Evolutionary conservation across 345 rosid species (phyloP).

Genomic region (Pugionium cornutum): DNA sequence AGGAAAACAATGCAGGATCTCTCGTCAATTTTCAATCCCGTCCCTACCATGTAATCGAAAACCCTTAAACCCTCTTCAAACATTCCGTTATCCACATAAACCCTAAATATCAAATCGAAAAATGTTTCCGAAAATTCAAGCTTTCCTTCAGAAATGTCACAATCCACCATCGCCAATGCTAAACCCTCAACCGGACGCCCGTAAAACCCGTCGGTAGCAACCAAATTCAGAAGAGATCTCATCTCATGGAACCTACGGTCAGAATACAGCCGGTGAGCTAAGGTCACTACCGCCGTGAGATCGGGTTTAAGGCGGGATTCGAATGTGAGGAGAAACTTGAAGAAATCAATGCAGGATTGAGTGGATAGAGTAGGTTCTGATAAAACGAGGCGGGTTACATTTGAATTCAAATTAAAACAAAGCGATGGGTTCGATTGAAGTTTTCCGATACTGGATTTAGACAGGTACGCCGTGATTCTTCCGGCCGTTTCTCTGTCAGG

Average conservation of each 20-base stretch:
- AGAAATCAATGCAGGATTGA: conserved; percentile 55
- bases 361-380: conserved; percentile 54
- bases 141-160: conserved; percentile 34
- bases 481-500: conserved; percentile 35
- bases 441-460: conserved; percentile 42
- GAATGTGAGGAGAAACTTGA: conserved; percentile 48
- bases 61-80: conserved; percentile 57
- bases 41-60: conserved; percentile 58
- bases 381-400: conserved; percentile 50
- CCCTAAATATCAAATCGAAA: conserved; percentile 67
- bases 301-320: conserved; percentile 50
- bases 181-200: conserved; percentile 42
- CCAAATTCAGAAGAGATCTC: conserved; percentile 46
- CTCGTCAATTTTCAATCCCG: conserved; percentile 56
- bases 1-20: conserved; percentile 76
- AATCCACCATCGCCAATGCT: conserved; percentile 41
- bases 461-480: conserved; percentile 29
- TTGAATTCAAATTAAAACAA: conserved; percentile 52
- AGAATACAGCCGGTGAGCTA: conserved; percentile 52
- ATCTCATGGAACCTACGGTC: conserved; percentile 52
- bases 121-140: conserved; percentile 48
- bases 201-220: conserved; percentile 45
- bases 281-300: conserved; percentile 49
- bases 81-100: conserved; percentile 62
- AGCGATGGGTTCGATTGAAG: conserved; percentile 43